A percentile compares a stretch with the other conserved stretches of the same genome.
Conservation (phyloP, 208 protist species). For the Trichomonas gallinae region DNA sequence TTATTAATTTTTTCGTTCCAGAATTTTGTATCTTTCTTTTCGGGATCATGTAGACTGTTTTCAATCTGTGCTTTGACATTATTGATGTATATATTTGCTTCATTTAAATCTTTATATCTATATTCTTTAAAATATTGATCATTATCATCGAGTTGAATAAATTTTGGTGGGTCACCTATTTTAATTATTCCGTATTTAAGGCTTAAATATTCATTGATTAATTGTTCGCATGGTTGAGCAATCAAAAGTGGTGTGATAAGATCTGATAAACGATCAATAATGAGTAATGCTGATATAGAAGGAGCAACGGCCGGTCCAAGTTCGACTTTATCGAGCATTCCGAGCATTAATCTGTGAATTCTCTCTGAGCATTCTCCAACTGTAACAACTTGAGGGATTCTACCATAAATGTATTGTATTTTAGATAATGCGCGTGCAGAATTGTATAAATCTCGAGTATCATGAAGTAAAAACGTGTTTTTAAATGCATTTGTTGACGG, state of each 20-base stretch:
- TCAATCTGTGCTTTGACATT: background rate
- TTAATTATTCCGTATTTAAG: background rate
- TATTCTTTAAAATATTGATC: background rate
- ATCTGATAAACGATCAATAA: background rate
- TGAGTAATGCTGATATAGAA: background rate
- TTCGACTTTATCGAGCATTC: background rate
- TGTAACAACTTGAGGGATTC: background rate
- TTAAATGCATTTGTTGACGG: background rate
- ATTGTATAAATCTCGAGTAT: background rate
- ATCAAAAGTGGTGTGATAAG: background rate
- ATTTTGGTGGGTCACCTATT: background rate
- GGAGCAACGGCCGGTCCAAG: background rate
- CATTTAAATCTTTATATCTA: background rate
- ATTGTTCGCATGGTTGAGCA: background rate
- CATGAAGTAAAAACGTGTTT: background rate
- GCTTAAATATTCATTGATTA: background rate
- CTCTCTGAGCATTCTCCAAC: background rate
- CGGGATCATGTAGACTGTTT: background rate
- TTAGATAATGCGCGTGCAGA: background rate
- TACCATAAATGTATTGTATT: background rate
- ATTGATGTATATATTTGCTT: background rate
- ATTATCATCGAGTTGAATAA: background rate
- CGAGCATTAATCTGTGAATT: background rate
- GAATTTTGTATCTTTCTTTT: too few species aligned
- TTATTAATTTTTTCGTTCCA: too few species aligned